Evolutionary conservation across 1,284 basidiomycete species (phyloP), one percentile per base, ranked within the genome.

Genomic region (Melampsora abietis-canadensis): DNA sequence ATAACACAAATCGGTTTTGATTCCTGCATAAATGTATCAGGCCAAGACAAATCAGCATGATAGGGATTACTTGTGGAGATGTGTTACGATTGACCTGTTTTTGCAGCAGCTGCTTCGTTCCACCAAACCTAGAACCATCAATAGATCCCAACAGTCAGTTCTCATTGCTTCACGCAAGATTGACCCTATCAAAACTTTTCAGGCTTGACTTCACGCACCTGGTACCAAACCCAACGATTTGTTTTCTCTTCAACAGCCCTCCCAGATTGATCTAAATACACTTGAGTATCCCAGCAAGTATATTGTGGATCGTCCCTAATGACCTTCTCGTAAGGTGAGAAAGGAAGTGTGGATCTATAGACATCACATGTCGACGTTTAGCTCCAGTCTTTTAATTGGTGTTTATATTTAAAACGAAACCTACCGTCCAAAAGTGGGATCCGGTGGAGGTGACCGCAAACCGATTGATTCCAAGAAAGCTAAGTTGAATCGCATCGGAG

Each of bases 41-140:
- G 24, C 59, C 19, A 65, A 15, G 27, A 12, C 10, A 1, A 21
- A n/a, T n/a, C n/a, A 54, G 27, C 4, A 34, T 34, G 34, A n/a
- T n/a, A 19, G 17, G 27, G n/a, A 8, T 5, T 54, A 27, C 5
- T 21, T 5, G 12, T 47, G 5, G 27, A 37, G 10, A 27, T 37
- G 24, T 4, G n/a, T 14, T 31, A 14, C 2, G 15, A 27, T 24
- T 31, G 24, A 75, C 72, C 72, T 51, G 54, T 61, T 15, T 59
- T 54, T 21, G 60, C 59, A 7, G 72, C 59, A 27, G 72, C 72
- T 34, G 46, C 40, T 31, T 66, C 54, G 24, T 75, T 57, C 72
- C 72, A 75, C 72, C 72, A 75, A 60, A 75, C 72, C 72, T 75
- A n/a, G n/a, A n/a, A n/a, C n/a, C n/a, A n/a, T n/a, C n/a, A n/a